Evolutionary conservation across 106 monocot species (phyloP), one percentile per base, ranked within the genome.

Genomic region (Alisma plantagoaquatica): DNA sequence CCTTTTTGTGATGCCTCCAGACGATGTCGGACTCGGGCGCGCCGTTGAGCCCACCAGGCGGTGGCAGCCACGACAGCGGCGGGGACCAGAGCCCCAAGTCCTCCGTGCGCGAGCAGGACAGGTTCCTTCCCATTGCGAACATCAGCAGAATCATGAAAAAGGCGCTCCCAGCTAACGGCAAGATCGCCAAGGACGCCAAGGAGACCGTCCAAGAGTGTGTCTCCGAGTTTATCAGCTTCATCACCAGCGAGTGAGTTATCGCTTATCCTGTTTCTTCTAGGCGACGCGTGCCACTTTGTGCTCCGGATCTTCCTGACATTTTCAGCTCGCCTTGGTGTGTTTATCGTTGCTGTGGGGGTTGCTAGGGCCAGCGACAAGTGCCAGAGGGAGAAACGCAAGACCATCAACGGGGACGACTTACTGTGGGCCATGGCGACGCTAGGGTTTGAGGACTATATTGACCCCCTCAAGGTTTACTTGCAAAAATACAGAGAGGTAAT

Each of bases 111-210:
- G 73, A 74, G 43, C 73, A 74, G 55, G 73, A 74, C 50, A 45
- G 73, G 14, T 74, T 60, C 50, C 67, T 74, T 14, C 73, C 73
- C 10, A 67, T 74, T 42, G 73, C 73, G 22, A 74, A 74, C 27
- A 67, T 74, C 23, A 74, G 73, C 26, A 61, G 73, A 56, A 74
- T 74, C 73, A 74, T 74, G 73, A 74, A 74, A 56, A 74, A 74
- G 73, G 73, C 67, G 16, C 53, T 74, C 30, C 73, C 73, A n/a
- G 61, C 67, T 11, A 74, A 74, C 61, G 73, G 73, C 3, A 74
- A 74, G 73, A 74, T 74, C 47, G 73, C 73, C 30, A 74, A 74
- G 67, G 73, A 74, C 29, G 73, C 73, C 18, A 74, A 74, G 73
- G 73, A 74, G 56, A 74, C 60, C 49, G 62, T 74, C 17, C 73